phyloP scores from a whole-genome alignment of 2,329 filamentous ascomycete genomes.

The Incumbomyces lentus region DNA sequence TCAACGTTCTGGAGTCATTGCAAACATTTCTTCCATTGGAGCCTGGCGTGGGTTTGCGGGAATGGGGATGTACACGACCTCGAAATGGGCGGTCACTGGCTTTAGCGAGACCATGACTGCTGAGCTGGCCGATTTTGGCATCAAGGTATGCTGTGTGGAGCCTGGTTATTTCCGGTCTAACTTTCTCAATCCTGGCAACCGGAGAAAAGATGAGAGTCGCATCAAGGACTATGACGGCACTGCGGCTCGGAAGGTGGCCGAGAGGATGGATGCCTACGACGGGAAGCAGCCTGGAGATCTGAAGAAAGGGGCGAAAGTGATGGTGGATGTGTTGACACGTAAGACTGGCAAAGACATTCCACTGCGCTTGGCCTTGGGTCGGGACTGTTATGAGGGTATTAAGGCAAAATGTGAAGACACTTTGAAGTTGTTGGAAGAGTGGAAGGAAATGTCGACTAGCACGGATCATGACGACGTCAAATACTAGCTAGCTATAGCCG shows the following conservation, averaged over 20 bases:
- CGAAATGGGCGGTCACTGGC: conserved; percentile 26
- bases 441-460: conserved; percentile 35
- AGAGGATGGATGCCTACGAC: conserved; percentile 22
- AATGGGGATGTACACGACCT: conserved; percentile 27
- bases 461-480: conserved; percentile 22
- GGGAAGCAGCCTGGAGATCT: conserved; percentile 47
- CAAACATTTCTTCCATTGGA: conserved; percentile 28
- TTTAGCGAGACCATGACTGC: conserved; percentile 20
- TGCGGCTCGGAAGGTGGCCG: conserved; percentile 9
- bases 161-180: conserved; percentile 24
- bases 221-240: conserved; percentile 14
- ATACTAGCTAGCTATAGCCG: not conserved
- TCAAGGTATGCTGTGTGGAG: conserved; percentile 28
- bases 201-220: conserved; percentile 1
- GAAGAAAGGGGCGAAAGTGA: conserved; percentile 40
- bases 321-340: conserved; percentile 37
- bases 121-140: conserved; percentile 26
- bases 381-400: conserved; percentile 37
- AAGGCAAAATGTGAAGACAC: conserved; percentile 36
- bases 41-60: conserved; percentile 23
- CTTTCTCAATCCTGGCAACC: conserved; percentile 10
- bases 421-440: conserved; percentile 38
- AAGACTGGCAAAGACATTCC: not conserved
- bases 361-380: conserved; percentile 43
- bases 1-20: conserved; percentile 25